A percentile compares a stretch with the other conserved stretches of the same genome.
Evolutionary conservation across 805 yeast genomes (phyloP).

Genomic region (Nakazawaea ernobii): DNA sequence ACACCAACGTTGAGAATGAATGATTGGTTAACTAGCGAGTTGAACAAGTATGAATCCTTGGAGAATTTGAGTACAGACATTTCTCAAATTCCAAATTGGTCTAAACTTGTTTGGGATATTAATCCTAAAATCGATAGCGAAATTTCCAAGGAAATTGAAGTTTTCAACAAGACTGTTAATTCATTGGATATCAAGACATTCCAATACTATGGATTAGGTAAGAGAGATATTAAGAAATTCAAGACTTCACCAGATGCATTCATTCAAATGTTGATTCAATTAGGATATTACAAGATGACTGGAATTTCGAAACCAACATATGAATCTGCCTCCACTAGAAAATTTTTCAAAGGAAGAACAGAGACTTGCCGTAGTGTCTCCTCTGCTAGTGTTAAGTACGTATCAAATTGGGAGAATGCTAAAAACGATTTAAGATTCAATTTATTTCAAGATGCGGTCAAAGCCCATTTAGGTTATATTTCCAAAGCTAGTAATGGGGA

Average conservation of each 20-base stretch:
- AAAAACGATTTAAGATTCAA: slow-evolving; percentile 51
- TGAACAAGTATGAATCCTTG: slow-evolving; percentile 33
- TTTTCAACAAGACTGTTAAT: slow-evolving; percentile 48
- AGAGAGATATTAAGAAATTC: slow-evolving; percentile 74
- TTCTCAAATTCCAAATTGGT: slow-evolving; percentile 13
- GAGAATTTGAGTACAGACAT: slow-evolving; percentile 16
- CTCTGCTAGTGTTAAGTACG: slow-evolving; percentile 62
- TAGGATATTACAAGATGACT: slow-evolving; percentile 80
- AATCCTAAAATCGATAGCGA: slow-evolving; percentile 43
- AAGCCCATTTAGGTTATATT: slow-evolving; percentile 70
- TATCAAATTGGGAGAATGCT: slow-evolving; percentile 59
- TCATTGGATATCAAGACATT: slow-evolving; percentile 73
- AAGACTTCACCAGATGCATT: slow-evolving; percentile 91
- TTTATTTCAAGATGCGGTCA: slow-evolving; percentile 66
- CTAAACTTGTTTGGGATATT: slow-evolving; percentile 51
- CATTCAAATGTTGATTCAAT: slow-evolving; percentile 84
- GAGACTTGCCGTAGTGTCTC: slow-evolving; percentile 90
- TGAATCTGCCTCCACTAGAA: slow-evolving; percentile 93
- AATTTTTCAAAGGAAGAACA: slow-evolving; percentile 84
- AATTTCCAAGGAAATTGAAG: slow-evolving; percentile 49
- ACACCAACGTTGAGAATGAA: slow-evolving; percentile 89
- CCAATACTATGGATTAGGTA: slow-evolving; percentile 83
- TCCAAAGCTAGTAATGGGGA: slow-evolving; percentile 74
- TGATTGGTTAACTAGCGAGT: slow-evolving; percentile 59
- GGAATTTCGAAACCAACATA: slow-evolving; percentile 86